Evolutionary conservation across 768 basidiomycete species (phyloP), one percentile per base, ranked within the genome.

Genomic region (Pisolithus microcarpus): DNA sequence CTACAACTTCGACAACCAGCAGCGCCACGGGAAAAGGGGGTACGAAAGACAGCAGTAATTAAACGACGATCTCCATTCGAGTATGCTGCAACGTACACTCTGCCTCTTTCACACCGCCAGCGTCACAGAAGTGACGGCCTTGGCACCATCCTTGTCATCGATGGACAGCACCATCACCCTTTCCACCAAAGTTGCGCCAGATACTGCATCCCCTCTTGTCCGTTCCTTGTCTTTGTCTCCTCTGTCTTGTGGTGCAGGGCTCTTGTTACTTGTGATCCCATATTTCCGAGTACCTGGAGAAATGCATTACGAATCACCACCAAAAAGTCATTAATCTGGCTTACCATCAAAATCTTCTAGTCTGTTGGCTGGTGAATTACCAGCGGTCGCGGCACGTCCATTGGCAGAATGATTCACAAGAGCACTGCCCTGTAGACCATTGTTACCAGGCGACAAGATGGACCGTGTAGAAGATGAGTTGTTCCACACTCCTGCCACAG

Each of bases 401-500:
- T 65, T 65, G 18, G 68, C 21, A 23, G 23, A 61, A 57, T 74
- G 72, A 49, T 71, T 71, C 23, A 73, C 68, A 13, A 70, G 61
- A 8, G 65, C 68, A 40, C 56, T 72, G 3, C 69, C 70, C 6
- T 61, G 58, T 11, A 56, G 56, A 30, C 52, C 64, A 48, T 51
- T 67, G 43, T 70, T 70, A 18, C 66, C 64, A 10, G 74, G 65
- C 52, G 72, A 66, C 39, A 86, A 73, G 52, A 80, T 72, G 19
- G 82, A 72, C 13, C 82, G 73, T 19, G 70, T 69, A 23, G 70
- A 71, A 23, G 78, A 70, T 24, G 78, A 65, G 55, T 82, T 84
- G 19, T 77, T 80, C 88, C 88, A 91, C 21, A 83, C 87, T 23
- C 87, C 86, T 26, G 72, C 72, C 6, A 76, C 76, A 2, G 72